Conservation (phyloP, 139 green algal species). For the Pseudopediastrum boryanum region DNA sequence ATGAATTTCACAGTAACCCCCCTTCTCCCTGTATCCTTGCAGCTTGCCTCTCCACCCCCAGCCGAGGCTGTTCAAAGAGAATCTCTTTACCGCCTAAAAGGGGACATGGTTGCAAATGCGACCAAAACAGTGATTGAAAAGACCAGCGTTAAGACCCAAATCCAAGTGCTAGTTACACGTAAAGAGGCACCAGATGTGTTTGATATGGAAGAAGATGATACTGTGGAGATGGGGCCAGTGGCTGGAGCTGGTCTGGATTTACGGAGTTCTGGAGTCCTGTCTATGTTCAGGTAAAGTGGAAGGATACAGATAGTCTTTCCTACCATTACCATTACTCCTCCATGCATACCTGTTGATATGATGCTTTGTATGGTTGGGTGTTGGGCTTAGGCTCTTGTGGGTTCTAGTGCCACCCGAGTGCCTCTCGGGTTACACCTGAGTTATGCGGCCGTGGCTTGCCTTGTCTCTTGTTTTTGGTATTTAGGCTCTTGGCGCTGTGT, state of each 20-base stretch:
- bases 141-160: constrained; percentile 46
- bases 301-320: too few relatives aligned
- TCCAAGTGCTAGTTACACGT: constrained; percentile 63
- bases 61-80: constrained; percentile 52
- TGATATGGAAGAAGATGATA: constrained; percentile 52
- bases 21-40: too few relatives aligned
- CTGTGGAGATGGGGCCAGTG: constrained; percentile 78
- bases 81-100: constrained; percentile 64
- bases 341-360: too few relatives aligned
- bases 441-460: too few relatives aligned
- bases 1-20: too few relatives aligned
- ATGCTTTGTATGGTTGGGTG: too few relatives aligned
- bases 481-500: too few relatives aligned
- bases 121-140: constrained; percentile 60
- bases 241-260: constrained; percentile 68
- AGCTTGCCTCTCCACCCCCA: constrained; percentile 56
- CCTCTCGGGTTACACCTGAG: too few relatives aligned
- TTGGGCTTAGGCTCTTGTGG: too few relatives aligned
- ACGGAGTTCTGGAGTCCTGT: constrained; percentile 48
- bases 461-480: too few relatives aligned
- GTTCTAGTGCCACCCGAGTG: too few relatives aligned
- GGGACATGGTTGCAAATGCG: constrained; percentile 73
- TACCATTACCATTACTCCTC: background rate
- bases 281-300: constrained; percentile 57
- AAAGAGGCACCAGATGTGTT: constrained; percentile 72